A percentile compares a stretch with the other conserved stretches of the same genome.
phyloP scores from a whole-genome alignment of 306 rosid species.

The Quercus aquifolioides region DNA sequence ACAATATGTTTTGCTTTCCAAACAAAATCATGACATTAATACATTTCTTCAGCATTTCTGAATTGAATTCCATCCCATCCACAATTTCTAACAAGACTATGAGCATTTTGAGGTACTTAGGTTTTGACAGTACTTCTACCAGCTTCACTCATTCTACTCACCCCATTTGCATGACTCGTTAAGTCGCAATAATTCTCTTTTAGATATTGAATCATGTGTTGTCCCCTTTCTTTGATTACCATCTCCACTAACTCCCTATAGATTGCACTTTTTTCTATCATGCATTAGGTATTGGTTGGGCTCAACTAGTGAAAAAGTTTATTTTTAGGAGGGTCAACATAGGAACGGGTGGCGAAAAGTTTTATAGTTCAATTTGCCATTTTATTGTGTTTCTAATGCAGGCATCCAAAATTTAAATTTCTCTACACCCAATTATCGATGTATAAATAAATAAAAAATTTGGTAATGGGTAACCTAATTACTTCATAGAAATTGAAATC shows the following conservation, averaged over 20 bases:
- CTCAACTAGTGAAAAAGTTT: not conserved
- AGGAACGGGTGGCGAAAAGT: too few relatives aligned
- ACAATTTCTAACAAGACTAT: slow-evolving; percentile 14
- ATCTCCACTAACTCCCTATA: slow-evolving; percentile 16
- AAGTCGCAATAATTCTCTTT: slow-evolving; percentile 15
- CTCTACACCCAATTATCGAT: too few relatives aligned
- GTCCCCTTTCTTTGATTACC: slow-evolving; percentile 2
- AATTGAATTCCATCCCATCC: not conserved
- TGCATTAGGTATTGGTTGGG: not conserved
- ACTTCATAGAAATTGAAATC: not conserved
- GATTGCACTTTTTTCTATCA: not conserved
- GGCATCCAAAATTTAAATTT: too few relatives aligned
- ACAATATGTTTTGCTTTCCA: not conserved
- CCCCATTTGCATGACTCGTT: not conserved
- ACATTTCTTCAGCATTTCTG: slow-evolving; percentile 12
- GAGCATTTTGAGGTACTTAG: slow-evolving; percentile 14
- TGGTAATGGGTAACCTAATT: not conserved
- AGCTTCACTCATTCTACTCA: slow-evolving; percentile 8
- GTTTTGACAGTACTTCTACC: not conserved
- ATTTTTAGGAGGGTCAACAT: not conserved
- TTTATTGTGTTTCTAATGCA: too few relatives aligned
- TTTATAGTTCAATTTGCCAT: too few relatives aligned
- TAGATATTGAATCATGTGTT: slow-evolving; percentile 12
- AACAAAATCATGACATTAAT: not conserved
- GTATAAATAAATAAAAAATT: too few relatives aligned